phyloP scores from a whole-genome alignment of 306 rosid species.

The Corylus heterophylla region DNA sequence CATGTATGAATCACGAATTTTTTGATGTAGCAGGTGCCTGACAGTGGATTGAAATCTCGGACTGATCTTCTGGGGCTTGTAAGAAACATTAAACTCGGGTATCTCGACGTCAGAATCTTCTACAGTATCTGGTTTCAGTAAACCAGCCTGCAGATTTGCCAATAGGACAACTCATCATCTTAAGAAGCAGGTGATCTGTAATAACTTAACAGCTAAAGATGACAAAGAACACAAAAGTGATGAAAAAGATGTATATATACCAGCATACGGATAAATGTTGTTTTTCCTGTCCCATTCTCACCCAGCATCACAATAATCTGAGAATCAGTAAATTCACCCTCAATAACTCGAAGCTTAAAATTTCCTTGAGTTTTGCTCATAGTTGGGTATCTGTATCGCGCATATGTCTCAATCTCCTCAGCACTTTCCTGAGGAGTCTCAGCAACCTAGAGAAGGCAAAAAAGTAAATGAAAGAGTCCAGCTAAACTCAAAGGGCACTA shows the following conservation, averaged over 20 bases:
- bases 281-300: conserved; percentile 98
- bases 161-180: conserved; percentile 10
- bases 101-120: conserved; percentile 78
- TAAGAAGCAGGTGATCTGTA: background rate
- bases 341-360: conserved; percentile 75
- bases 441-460: conserved; percentile 69
- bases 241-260: conserved; percentile 41
- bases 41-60: conserved; percentile 83
- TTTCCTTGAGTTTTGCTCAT: conserved; percentile 92
- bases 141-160: conserved; percentile 74
- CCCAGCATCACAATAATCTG: conserved; percentile 99
- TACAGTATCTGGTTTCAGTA: conserved; percentile 76
- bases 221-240: conserved; percentile 6
- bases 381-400: conserved; percentile 87
- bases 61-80: conserved; percentile 98
- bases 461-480: conserved; percentile 13
- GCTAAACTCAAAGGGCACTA: conserved; percentile 5
- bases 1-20: conserved; percentile 81
- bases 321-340: conserved; percentile 98
- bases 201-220: background rate
- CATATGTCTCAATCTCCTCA: conserved; percentile 89
- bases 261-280: conserved; percentile 99
- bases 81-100: conserved; percentile 96
- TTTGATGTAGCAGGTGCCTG: conserved; percentile 73
- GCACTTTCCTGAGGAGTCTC: conserved; percentile 97